Percentiles rank a stretch among this genome's conserved stretches.
phyloP scores from a whole-genome alignment of 768 basidiomycete genomes.

The Solioccasus polychromus region DNA sequence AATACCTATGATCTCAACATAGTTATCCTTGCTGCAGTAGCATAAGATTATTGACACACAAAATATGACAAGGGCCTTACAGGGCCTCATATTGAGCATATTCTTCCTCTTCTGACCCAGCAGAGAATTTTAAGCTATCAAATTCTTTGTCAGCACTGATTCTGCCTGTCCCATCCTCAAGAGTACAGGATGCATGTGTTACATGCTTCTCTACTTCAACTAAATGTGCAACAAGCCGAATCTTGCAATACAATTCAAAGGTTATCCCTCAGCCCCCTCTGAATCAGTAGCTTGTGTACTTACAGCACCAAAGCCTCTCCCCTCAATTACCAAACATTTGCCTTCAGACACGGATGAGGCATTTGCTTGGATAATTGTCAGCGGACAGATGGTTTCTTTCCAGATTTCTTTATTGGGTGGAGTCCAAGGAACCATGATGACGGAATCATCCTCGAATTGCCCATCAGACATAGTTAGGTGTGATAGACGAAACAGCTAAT shows the following conservation, averaged over 20 bases:
- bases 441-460: conserved; percentile 3
- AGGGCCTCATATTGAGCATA: neutral
- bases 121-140: neutral
- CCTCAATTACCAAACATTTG: conserved; percentile 47
- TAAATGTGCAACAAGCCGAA: conserved; percentile 52
- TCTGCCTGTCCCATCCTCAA: conserved; percentile 41
- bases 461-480: conserved; percentile 17
- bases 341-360: conserved; percentile 34
- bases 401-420: neutral
- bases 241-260: conserved; percentile 19
- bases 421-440: conserved; percentile 1
- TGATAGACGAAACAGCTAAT: no score
- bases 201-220: conserved; percentile 15
- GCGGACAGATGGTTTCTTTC: conserved; percentile 37
- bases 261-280: conserved; percentile 31
- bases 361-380: conserved; percentile 54
- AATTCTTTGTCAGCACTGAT: conserved; percentile 12
- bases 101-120: conserved; percentile 14
- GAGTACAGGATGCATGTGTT: conserved; percentile 10
- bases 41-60: neutral
- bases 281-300: neutral
- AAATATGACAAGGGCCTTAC: conserved; percentile 12
- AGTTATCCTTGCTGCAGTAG: conserved; percentile 19
- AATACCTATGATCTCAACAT: conserved; percentile 11
- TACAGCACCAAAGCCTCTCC: conserved; percentile 30